These are phyloP conservation scores for Amphirosellinia nigrospora DNA, from an alignment of 495 filamentous ascomycete genomes.

Conservation along the genomic window DNA sequence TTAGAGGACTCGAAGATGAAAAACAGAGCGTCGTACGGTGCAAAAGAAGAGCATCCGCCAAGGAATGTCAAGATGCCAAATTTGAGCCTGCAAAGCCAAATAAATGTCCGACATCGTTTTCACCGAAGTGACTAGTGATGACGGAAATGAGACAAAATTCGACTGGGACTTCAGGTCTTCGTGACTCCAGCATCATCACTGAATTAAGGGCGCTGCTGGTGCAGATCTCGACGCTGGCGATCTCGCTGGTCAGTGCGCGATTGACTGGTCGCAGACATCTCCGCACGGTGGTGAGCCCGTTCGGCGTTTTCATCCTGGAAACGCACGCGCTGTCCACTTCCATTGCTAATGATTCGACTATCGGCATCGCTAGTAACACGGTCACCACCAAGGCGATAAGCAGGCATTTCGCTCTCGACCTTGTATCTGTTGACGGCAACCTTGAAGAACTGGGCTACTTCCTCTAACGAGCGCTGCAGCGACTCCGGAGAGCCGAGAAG, in stretches of 20 bases:
- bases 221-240: neutral
- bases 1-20: neutral
- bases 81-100: neutral
- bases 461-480: constrained; percentile 44
- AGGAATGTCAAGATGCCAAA: neutral
- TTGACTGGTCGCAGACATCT: neutral
- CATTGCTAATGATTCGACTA: constrained; percentile 4
- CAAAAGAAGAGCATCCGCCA: neutral
- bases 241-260: neutral
- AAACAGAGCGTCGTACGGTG: neutral
- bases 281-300: neutral
- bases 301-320: constrained; percentile 2
- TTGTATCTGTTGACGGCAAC: constrained; percentile 37
- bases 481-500: constrained; percentile 41
- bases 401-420: neutral
- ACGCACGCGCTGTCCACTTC: constrained; percentile 17
- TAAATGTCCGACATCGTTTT: neutral
- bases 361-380: neutral
- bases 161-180: neutral
- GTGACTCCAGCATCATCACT: neutral
- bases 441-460: constrained; percentile 48
- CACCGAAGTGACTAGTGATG: neutral
- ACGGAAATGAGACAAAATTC: neutral
- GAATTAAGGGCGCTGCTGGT: neutral
- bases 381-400: neutral